Conservation (phyloP, 129 eudicot species). For the Chrysanthemum makinoi region DNA sequence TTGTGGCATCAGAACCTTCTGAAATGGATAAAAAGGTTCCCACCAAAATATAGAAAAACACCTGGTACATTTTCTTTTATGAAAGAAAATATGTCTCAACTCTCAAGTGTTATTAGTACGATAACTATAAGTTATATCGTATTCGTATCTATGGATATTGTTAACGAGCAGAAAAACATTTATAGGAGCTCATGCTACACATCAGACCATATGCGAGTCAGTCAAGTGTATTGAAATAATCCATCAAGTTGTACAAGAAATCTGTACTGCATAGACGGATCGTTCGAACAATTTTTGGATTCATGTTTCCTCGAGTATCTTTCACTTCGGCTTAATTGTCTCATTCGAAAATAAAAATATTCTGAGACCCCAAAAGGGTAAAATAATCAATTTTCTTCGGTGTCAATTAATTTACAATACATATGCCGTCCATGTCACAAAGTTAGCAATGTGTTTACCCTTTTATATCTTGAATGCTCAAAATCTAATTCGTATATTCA, state of each 20-base stretch:
- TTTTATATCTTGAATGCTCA: too few species aligned
- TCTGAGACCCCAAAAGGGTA: neutral
- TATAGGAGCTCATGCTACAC: neutral
- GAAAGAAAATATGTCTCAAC: too few species aligned
- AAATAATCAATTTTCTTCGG: neutral
- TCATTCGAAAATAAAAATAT: neutral
- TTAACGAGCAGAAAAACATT: neutral
- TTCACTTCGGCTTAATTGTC: slow-evolving; percentile 12
- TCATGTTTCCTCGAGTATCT: neutral
- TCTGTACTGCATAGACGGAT: slow-evolving; percentile 5
- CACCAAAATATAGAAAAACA: slow-evolving; percentile 21
- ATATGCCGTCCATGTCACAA: slow-evolving; percentile 25
- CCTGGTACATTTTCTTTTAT: neutral
- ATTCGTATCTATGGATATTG: neutral
- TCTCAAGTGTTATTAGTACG: too few species aligned
- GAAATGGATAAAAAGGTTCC: slow-evolving; percentile 17
- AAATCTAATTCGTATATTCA: too few species aligned
- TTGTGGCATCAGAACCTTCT: slow-evolving; percentile 9
- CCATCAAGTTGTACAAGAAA: slow-evolving; percentile 24
- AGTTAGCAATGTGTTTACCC: slow-evolving; percentile 3
- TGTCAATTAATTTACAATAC: too few species aligned
- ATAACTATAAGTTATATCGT: too few species aligned
- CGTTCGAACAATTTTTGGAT: slow-evolving; percentile 8
- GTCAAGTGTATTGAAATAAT: slow-evolving; percentile 21
- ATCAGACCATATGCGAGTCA: neutral